These are phyloP conservation scores for Ogataea neopini DNA, from an alignment of 805 yeast species.

Conservation along the genomic window DNA sequence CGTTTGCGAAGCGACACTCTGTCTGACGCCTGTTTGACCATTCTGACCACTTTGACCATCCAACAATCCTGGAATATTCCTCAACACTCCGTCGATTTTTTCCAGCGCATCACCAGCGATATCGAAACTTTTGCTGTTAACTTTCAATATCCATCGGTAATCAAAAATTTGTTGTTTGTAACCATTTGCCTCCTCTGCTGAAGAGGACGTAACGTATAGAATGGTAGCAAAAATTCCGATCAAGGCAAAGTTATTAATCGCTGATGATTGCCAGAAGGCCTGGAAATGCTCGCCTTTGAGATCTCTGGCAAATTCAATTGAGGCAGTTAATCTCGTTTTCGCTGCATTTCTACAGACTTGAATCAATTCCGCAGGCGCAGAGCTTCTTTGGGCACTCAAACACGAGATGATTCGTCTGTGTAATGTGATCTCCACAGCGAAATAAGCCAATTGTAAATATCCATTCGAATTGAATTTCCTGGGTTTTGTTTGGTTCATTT, in stretches of 20 bases:
- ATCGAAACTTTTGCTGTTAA: conserved; percentile 73
- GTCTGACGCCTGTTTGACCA: background rate
- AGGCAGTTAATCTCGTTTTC: conserved; percentile 74
- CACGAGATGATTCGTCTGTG: conserved; percentile 75
- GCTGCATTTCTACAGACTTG: conserved; percentile 85
- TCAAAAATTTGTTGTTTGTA: conserved; percentile 71
- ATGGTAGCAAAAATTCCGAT: conserved; percentile 89
- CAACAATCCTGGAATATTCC: conserved; percentile 72
- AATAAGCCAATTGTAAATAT: conserved; percentile 78
- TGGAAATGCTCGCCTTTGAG: conserved; percentile 81
- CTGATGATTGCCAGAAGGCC: conserved; percentile 87
- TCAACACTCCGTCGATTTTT: conserved; percentile 68
- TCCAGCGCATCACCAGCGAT: conserved; percentile 75
- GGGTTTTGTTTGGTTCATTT: conserved; percentile 60
- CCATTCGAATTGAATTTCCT: conserved; percentile 73
- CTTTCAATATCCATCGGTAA: conserved; percentile 74
- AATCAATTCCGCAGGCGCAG: conserved; percentile 53
- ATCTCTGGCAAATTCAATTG: conserved; percentile 74
- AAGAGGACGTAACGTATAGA: conserved; percentile 64
- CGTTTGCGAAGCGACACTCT: background rate
- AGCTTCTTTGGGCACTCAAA: conserved; percentile 36
- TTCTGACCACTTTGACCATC: conserved; percentile 8
- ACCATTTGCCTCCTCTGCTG: conserved; percentile 60
- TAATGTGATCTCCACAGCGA: conserved; percentile 84
- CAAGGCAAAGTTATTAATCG: conserved; percentile 74